phyloP scores from a whole-genome alignment of 768 basidiomycete genomes.

The Rubroboletus pulcherrimus region DNA sequence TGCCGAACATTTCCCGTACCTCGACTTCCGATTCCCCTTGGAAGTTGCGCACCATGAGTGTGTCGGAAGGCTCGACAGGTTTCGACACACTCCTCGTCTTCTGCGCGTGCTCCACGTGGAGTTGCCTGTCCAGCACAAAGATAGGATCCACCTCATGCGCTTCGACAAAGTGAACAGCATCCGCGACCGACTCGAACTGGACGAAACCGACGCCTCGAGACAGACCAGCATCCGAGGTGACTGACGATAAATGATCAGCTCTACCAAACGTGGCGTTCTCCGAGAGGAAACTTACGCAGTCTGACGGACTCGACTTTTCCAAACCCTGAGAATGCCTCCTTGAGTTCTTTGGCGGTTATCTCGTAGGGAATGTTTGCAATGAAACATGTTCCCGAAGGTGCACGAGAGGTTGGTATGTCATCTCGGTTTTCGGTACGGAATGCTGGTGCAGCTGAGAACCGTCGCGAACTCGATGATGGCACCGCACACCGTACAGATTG shows the following conservation, averaged over 20 bases:
- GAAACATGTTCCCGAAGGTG: constrained; percentile 40
- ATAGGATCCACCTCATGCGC: constrained; percentile 43
- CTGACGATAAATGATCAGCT: constrained; percentile 10
- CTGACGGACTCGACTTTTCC: constrained; percentile 38
- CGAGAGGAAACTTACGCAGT: constrained; percentile 36
- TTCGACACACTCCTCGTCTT: not conserved
- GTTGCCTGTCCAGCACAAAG: constrained; percentile 44
- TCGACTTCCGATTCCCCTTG: constrained; percentile 19
- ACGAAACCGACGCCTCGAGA: constrained; percentile 46
- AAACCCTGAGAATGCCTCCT: constrained; percentile 40
- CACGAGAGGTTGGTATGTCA: not conserved
- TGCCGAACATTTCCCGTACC: constrained; percentile 26
- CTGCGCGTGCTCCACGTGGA: constrained; percentile 40
- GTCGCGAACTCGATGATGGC: constrained; percentile 9
- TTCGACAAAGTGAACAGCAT: constrained; percentile 36
- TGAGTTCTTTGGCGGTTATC: constrained; percentile 38
- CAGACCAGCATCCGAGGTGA: constrained; percentile 32
- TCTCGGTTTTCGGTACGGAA: constrained; percentile 1
- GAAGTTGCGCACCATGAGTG: constrained; percentile 31
- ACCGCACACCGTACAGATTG: not conserved
- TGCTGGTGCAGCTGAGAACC: constrained; percentile 18
- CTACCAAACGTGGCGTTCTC: not conserved
- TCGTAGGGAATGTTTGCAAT: constrained; percentile 54
- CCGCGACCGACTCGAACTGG: constrained; percentile 35
- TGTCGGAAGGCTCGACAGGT: constrained; percentile 26